Percentiles rank a stretch among this genome's conserved stretches.
Conservation (phyloP, 306 rosid species). For the Potentilla sterilis region DNA sequence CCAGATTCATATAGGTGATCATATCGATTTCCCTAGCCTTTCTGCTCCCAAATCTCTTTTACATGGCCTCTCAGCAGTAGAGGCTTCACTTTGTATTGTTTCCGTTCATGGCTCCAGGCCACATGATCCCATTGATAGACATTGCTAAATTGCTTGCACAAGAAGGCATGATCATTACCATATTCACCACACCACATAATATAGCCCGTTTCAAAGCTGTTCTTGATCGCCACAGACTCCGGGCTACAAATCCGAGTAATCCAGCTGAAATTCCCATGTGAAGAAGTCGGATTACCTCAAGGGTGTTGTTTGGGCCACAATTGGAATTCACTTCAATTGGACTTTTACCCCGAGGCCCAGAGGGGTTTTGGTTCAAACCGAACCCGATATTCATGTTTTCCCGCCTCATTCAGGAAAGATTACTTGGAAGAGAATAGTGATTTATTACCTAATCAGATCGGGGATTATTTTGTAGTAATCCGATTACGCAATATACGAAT, state of each 20-base stretch:
- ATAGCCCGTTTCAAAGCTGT: slow-evolving; percentile 27
- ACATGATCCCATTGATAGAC: slow-evolving; percentile 43
- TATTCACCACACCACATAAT: slow-evolving; percentile 39
- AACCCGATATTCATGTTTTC: too few relatives aligned
- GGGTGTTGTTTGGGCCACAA: slow-evolving; percentile 13
- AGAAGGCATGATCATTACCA: slow-evolving; percentile 14
- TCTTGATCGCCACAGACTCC: slow-evolving; percentile 14
- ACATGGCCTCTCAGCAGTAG: slow-evolving; percentile 1
- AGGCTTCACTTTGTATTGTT: slow-evolving; percentile 29
- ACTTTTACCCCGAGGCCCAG: too few relatives aligned
- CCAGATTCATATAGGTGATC: not conserved
- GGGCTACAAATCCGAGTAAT: slow-evolving; percentile 25
- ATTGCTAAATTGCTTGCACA: slow-evolving; percentile 33
- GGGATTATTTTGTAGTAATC: too few relatives aligned
- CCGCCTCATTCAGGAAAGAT: too few relatives aligned
- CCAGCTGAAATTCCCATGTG: slow-evolving; percentile 28
- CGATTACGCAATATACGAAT: too few relatives aligned
- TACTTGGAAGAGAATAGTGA: too few relatives aligned
- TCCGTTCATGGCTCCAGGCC: slow-evolving; percentile 39
- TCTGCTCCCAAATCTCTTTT: not conserved
- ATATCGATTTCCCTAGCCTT: not conserved
- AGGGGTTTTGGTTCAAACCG: too few relatives aligned
- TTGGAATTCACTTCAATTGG: too few relatives aligned
- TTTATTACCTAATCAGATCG: too few relatives aligned
- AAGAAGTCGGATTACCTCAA: slow-evolving; percentile 39